Evolutionary conservation across 2,329 filamentous ascomycete species (phyloP).

Genomic region (Macrophomina pseudophaseolina): DNA sequence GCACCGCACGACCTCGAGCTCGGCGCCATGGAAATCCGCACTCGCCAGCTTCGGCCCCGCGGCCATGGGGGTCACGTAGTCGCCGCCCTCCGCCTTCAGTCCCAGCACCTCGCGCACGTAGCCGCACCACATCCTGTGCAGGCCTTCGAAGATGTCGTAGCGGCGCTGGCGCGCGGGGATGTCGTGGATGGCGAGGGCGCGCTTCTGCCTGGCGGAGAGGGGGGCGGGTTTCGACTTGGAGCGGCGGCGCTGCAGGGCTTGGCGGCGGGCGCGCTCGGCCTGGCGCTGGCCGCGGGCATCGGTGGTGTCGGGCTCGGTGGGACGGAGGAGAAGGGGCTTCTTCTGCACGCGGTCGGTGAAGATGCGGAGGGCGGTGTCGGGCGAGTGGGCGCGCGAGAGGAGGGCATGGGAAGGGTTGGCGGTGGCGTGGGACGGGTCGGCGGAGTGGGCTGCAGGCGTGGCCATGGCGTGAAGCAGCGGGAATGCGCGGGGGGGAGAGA

Average conservation of each 20-base stretch:
- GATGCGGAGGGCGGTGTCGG: slow-evolving; percentile 71
- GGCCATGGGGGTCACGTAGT: slow-evolving; percentile 60
- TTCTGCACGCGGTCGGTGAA: slow-evolving; percentile 83
- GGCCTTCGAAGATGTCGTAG: slow-evolving; percentile 76
- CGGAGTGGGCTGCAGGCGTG: no score
- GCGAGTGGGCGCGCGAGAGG: slow-evolving; percentile 78
- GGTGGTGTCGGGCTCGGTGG: slow-evolving; percentile 63
- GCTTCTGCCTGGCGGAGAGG: slow-evolving; percentile 79
- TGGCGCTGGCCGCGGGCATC: slow-evolving; percentile 57
- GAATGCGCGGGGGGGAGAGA: no score
- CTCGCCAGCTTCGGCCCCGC: slow-evolving; percentile 76
- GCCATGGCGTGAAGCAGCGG: no score
- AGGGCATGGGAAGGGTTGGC: slow-evolving; percentile 55
- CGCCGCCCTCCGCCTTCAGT: slow-evolving; percentile 46
- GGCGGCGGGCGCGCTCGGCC: slow-evolving; percentile 21
- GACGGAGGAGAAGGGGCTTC: slow-evolving; percentile 65
- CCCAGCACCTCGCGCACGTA: slow-evolving; percentile 86
- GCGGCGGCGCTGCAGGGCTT: no score
- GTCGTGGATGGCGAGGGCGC: slow-evolving; percentile 73
- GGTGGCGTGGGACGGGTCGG: no score
- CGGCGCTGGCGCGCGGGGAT: slow-evolving; percentile 71
- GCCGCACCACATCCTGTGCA: slow-evolving; percentile 79
- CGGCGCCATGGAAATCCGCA: slow-evolving; percentile 89
- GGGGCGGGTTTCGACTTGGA: slow-evolving; percentile 64
- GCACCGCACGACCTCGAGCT: slow-evolving; percentile 81